These are phyloP conservation scores for Lipomyces spencermartinsiae DNA, from an alignment of 805 yeast species.

Conservation along the genomic window DNA sequence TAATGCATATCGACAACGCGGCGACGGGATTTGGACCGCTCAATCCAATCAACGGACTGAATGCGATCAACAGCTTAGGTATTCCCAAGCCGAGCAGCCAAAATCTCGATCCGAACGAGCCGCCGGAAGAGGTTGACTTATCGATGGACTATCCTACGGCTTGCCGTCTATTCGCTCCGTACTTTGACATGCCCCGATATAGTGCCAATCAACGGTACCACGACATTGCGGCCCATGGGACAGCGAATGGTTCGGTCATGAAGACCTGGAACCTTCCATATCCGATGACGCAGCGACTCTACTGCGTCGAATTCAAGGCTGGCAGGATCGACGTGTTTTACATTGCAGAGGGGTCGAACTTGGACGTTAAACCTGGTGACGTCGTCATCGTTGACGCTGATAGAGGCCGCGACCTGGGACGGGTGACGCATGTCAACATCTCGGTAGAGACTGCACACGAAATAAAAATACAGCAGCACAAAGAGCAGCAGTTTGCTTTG, in stretches of 20 bases:
- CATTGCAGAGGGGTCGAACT: slow-evolving; percentile 53
- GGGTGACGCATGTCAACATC: slow-evolving; percentile 63
- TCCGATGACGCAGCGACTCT: slow-evolving; percentile 48
- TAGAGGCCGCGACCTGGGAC: slow-evolving; percentile 78
- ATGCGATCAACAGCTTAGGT: not conserved
- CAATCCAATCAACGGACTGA: not conserved
- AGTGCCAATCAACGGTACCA: not conserved
- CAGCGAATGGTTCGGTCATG: not conserved
- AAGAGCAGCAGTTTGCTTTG: slow-evolving; percentile 73
- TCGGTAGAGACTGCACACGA: slow-evolving; percentile 70
- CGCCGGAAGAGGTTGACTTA: not conserved
- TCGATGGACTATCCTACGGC: not conserved
- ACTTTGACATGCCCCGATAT: slow-evolving; percentile 3
- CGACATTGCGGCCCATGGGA: not conserved
- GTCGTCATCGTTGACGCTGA: slow-evolving; percentile 85
- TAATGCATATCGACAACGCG: slow-evolving; percentile 1
- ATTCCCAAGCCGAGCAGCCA: not conserved
- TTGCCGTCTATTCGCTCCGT: slow-evolving; percentile 1
- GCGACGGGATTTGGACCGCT: not conserved
- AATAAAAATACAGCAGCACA: slow-evolving; percentile 67
- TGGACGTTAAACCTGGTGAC: slow-evolving; percentile 59
- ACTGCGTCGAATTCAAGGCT: slow-evolving; percentile 76
- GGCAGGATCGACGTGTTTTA: slow-evolving; percentile 81
- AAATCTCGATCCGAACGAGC: not conserved
- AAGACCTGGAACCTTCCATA: slow-evolving; percentile 4